phyloP scores from a whole-genome alignment of 345 rosid genomes.

The Viola odorata region DNA sequence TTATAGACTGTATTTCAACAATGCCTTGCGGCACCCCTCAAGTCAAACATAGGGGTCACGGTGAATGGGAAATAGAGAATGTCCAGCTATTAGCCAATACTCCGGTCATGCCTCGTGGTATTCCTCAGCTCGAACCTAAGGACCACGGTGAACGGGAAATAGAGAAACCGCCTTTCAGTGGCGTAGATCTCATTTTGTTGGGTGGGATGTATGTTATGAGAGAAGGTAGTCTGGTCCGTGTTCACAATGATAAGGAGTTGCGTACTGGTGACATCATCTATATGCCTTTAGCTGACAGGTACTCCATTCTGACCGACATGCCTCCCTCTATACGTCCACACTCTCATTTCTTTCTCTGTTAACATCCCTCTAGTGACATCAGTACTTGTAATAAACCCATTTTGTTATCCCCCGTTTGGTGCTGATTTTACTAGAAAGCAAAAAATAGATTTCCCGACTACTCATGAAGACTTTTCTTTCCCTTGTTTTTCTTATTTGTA shows the following conservation, averaged over 20 bases:
- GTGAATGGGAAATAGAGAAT: too few relatives aligned
- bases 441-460: too few relatives aligned
- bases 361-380: constrained; percentile 60
- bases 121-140: too few relatives aligned
- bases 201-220: constrained; percentile 56
- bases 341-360: constrained; percentile 70
- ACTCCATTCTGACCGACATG: constrained; percentile 65
- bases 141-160: too few relatives aligned
- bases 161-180: constrained; percentile 35
- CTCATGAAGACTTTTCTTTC: too few relatives aligned
- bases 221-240: constrained; percentile 41
- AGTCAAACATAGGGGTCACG: too few relatives aligned
- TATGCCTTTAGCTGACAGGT: constrained; percentile 68
- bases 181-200: constrained; percentile 52
- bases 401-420: constrained; percentile 76
- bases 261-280: constrained; percentile 52
- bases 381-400: constrained; percentile 77
- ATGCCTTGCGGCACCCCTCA: too few relatives aligned
- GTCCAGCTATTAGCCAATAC: too few relatives aligned
- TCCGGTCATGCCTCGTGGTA: too few relatives aligned
- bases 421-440: constrained; percentile 98
- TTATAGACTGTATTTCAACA: too few relatives aligned
- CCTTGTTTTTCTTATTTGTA: too few relatives aligned
- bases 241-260: constrained; percentile 46
- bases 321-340: constrained; percentile 97